phyloP scores from a whole-genome alignment of 2,329 filamentous ascomycete species.

The Thielaviopsis ethacetica region DNA sequence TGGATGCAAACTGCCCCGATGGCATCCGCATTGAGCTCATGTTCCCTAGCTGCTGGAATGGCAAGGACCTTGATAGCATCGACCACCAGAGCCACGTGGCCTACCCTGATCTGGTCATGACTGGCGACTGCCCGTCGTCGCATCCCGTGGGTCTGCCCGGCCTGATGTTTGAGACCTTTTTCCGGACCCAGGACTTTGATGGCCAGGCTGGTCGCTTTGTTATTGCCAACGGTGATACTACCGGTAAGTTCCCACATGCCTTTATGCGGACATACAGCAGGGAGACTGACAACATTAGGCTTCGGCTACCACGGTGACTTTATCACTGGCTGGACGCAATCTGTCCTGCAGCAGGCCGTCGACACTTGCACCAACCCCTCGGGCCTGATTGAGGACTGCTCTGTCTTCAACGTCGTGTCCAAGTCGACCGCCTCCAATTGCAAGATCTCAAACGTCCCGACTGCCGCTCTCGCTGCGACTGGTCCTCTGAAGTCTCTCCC shows the following conservation, averaged over 20 bases:
- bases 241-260: constrained; percentile 31
- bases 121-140: constrained; percentile 55
- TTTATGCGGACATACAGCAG: not conserved
- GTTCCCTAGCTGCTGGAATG: constrained; percentile 86
- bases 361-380: constrained; percentile 55
- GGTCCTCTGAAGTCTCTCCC: constrained; percentile 45
- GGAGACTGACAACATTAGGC: constrained; percentile 25
- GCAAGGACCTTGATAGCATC: constrained; percentile 37
- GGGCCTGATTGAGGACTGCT: constrained; percentile 57
- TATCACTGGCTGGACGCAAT: constrained; percentile 58
- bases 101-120: constrained; percentile 62
- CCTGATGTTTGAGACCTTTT: constrained; percentile 78
- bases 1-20: constrained; percentile 68
- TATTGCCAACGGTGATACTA: constrained; percentile 61
- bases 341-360: constrained; percentile 55
- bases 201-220: constrained; percentile 52
- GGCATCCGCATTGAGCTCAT: constrained; percentile 71
- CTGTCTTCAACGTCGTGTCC: constrained; percentile 53
- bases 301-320: constrained; percentile 69
- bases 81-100: constrained; percentile 54
- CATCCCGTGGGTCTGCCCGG: constrained; percentile 54
- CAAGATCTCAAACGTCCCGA: constrained; percentile 32
- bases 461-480: constrained; percentile 34
- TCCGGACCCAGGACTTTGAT: constrained; percentile 50
- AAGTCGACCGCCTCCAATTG: constrained; percentile 44